Evolutionary conservation across 192 early-diverging fungal genomes (phyloP).

Genomic region (Physocladia obscura): DNA sequence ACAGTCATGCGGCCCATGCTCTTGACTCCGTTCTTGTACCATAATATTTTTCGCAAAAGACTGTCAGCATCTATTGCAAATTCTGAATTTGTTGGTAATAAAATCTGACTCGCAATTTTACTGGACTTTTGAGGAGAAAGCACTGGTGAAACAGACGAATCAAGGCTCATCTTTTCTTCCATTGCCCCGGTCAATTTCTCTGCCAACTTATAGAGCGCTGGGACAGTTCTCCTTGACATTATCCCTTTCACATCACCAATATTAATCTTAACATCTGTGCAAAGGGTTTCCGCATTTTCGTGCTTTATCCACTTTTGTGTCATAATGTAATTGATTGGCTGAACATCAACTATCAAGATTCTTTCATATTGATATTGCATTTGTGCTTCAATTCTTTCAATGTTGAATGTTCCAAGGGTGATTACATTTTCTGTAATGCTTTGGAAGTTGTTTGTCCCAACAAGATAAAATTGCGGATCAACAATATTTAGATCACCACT

Average conservation of each 20-base stretch:
- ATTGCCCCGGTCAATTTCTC: constrained; percentile 47
- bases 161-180: constrained; percentile 54
- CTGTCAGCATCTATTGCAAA: not conserved
- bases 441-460: constrained; percentile 13
- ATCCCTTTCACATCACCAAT: constrained; percentile 46
- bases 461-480: constrained; percentile 10
- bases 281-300: constrained; percentile 27
- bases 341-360: constrained; percentile 62
- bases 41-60: not conserved
- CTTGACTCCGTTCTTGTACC: not conserved
- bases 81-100: constrained; percentile 1
- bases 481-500: constrained; percentile 40
- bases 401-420: constrained; percentile 32
- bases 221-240: constrained; percentile 56
- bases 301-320: constrained; percentile 50
- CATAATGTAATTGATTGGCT: constrained; percentile 50
- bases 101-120: not conserved
- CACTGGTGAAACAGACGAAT: constrained; percentile 20
- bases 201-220: constrained; percentile 53
- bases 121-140: not conserved
- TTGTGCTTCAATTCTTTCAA: constrained; percentile 53
- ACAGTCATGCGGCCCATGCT: not conserved
- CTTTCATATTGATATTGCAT: constrained; percentile 78
- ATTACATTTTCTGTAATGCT: not conserved
- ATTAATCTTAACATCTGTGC: constrained; percentile 26